A percentile compares a stretch with the other conserved stretches of the same genome.
These are phyloP conservation scores for Odontarrhena argentea DNA, from an alignment of 345 rosid species.

Conservation along the genomic window DNA sequence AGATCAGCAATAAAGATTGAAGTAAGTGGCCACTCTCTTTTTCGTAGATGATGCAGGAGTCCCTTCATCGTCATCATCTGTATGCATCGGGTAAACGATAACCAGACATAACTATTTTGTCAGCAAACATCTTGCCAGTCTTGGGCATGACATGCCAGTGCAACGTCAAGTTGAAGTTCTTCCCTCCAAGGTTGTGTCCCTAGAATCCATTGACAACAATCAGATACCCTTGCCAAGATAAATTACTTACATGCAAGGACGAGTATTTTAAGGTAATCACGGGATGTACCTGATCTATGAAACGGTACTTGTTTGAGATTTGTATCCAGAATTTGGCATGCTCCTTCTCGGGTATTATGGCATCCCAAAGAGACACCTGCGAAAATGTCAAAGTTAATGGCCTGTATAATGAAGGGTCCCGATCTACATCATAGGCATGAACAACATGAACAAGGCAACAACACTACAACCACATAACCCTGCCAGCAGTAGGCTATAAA, in stretches of 20 bases:
- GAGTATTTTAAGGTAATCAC: neutral
- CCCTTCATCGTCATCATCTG: constrained; percentile 46
- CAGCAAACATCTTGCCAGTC: constrained; percentile 93
- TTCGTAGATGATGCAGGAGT: constrained; percentile 14
- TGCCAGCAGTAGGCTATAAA: neutral
- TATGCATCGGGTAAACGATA: constrained; percentile 76
- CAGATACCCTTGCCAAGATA: neutral
- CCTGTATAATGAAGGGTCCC: neutral
- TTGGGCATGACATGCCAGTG: constrained; percentile 99
- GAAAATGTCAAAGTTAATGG: constrained; percentile 8
- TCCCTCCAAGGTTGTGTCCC: constrained; percentile 89
- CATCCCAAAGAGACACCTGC: constrained; percentile 95
- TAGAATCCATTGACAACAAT: constrained; percentile 34
- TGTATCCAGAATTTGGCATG: constrained; percentile 82
- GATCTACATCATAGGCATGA: neutral
- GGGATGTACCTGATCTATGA: constrained; percentile 75
- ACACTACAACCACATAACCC: constrained; percentile 5
- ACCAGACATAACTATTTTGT: constrained; percentile 79
- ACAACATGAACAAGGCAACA: constrained; percentile 1
- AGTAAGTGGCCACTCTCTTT: constrained; percentile 12
- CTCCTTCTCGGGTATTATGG: constrained; percentile 77
- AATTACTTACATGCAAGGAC: neutral
- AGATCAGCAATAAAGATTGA: constrained; percentile 10
- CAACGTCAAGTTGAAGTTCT: constrained; percentile 80
- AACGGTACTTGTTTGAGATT: constrained; percentile 84